Evolutionary conservation across 192 early-diverging fungal species (phyloP), one percentile per base, ranked within the genome.

Genomic region (Coemansia sp.): DNA sequence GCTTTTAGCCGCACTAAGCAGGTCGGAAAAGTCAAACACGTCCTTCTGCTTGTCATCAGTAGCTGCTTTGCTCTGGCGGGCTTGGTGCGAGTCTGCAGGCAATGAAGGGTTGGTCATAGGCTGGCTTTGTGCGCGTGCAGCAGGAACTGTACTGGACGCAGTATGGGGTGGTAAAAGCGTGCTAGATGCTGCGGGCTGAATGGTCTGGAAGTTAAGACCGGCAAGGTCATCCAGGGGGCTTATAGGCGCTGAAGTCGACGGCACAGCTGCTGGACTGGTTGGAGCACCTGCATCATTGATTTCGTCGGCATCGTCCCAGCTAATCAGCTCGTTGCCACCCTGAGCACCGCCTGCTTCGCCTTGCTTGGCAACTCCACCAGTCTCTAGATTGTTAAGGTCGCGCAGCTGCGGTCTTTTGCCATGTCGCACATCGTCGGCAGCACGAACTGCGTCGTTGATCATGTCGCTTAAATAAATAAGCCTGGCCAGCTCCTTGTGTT

Each of bases 1-100:
- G 34, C 36, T 58, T 57, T 78, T 78, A 15, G 75, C 75, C 0
- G 69, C 69, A 0, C 64, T 41, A 43, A 78, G 16, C 44, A 78
- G 40, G 20, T 71, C 69, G 1, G 69, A 71, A 64, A 78, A 78
- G 52, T 78, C 75, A 68, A 78, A 78, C 26, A 46, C 64, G 54
- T 78, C 75, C 46, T 67, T 64, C 9, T 56, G 46, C 30, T 45
- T 60, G 40, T 31, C 45, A 6, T 10, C 14, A 11, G 45, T 38
- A 21, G 53, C 37, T n/a, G 51, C 40, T 37, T 53, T 65, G 40
- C 46, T 28, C 31, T 49, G 15, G 23, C 68, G 75, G 16, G 64
- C 68, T 36, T 78, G 69, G 15, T 66, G 60, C 31, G 69, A 62
- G 41, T 54, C 71, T 21, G 64, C 56, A 1, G 69, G 69, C 2